Conservation (phyloP, 2,329 filamentous ascomycete genomes). For the Cladosporium colombiae region DNA sequence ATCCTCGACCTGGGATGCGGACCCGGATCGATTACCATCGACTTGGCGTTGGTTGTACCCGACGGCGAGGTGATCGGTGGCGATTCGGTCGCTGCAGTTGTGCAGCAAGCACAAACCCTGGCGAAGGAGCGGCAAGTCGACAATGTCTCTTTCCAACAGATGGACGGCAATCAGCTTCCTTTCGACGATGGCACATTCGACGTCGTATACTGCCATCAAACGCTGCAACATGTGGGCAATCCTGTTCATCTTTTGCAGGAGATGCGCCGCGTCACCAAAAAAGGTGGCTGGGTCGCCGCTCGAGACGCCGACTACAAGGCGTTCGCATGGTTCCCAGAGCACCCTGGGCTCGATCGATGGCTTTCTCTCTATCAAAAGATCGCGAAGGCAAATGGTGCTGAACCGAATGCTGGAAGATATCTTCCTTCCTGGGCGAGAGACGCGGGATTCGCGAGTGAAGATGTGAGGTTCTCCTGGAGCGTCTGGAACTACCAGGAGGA, state of each 20-base stretch:
- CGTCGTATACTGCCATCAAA: constrained; percentile 36
- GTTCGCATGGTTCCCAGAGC: constrained; percentile 27
- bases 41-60: constrained; percentile 15
- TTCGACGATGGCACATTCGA: constrained; percentile 36
- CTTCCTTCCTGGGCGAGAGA: constrained; percentile 19
- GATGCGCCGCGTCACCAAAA: constrained; percentile 37
- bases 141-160: constrained; percentile 27
- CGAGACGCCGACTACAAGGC: constrained; percentile 40
- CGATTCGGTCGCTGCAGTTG: constrained; percentile 2
- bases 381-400: constrained; percentile 21
- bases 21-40: constrained; percentile 22
- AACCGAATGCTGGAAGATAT: constrained; percentile 22
- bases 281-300: constrained; percentile 35
- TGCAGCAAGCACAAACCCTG: constrained; percentile 6
- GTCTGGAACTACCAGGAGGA: constrained; percentile 20
- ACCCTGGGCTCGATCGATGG: constrained; percentile 31
- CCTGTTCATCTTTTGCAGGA: constrained; percentile 32
- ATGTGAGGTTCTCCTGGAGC: constrained; percentile 17
- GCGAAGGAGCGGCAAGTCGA: constrained; percentile 7
- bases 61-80: constrained; percentile 19
- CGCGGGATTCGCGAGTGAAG: constrained; percentile 19
- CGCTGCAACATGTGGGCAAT: constrained; percentile 32
- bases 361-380: constrained; percentile 18
- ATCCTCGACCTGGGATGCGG: constrained; percentile 26
- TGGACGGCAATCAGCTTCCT: constrained; percentile 32